Evolutionary conservation across 1,284 basidiomycete genomes (phyloP), one percentile per base, ranked within the genome.

Genomic region (Rhodotorula sp.): DNA sequence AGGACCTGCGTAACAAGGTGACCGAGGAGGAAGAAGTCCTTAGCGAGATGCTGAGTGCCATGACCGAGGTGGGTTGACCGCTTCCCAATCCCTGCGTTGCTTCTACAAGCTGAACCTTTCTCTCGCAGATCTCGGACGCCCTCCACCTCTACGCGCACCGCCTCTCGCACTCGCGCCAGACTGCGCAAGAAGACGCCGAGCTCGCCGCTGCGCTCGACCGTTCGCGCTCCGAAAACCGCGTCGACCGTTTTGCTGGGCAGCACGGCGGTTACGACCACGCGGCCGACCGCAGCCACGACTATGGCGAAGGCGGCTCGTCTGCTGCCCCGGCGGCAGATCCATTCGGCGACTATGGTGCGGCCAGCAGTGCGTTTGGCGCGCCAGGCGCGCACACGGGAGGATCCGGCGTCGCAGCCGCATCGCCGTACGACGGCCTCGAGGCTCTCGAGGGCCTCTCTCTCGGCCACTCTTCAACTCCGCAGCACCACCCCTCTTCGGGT

Each of bases 21-120:
- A 74, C 74, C n/a, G 68, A 66, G 48, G 74, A 78, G 55, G 77
- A 78, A 56, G 50, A 58, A 48, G 67, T 69, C 1, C 49, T 77
- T 16, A 73, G 68, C 8, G 61, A 66, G 23, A 48, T 77, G n/a
- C 45, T 78, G 8, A 52, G 63, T 4, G 76, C 77, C 5, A 67
- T 72, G 50, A 67, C 69, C 17, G 77, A 76, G 61, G 72, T 77
- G 17, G 34, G 66, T 41, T 34, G 7, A 23, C 27, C 34, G 10
- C 41, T 49, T 50, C 12, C 25, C 49, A 10, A 25, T n/a, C 10
- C 3, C 17, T 23, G 4, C 34, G 1, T 41, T 7, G 5, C 21
- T 23, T 42, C 41, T 23, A 1, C n/a, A 4, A 17, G 42, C 41
- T 27, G 44, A 0, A 4, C 42, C 7, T 3, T 14, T 5, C 10